phyloP scores from a whole-genome alignment of 306 rosid species.

The Leucaena leucocephala region DNA sequence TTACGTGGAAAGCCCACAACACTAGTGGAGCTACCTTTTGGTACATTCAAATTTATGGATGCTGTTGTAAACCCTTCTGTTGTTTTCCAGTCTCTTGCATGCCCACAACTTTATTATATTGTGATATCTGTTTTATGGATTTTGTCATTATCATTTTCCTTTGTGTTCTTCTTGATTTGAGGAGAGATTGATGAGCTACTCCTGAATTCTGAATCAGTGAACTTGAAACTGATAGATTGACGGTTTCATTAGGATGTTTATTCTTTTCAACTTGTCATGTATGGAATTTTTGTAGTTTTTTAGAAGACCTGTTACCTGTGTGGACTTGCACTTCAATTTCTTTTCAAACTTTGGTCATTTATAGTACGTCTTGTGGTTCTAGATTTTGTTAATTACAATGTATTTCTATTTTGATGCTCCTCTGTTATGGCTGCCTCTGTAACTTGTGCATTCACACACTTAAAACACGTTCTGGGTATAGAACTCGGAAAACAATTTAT shows the following conservation, averaged over 20 bases:
- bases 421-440: slow-evolving; percentile 9
- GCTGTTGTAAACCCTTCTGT: slow-evolving; percentile 20
- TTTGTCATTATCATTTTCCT: not conserved
- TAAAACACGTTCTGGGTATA: not conserved
- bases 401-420: slow-evolving; percentile 11
- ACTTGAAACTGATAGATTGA: slow-evolving; percentile 22
- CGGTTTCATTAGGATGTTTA: slow-evolving; percentile 30
- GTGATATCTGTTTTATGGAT: slow-evolving; percentile 21
- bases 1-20: slow-evolving; percentile 82
- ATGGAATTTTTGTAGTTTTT: slow-evolving; percentile 24
- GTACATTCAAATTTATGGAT: slow-evolving; percentile 53
- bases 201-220: slow-evolving; percentile 27
- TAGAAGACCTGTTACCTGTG: not conserved
- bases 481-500: slow-evolving; percentile 4
- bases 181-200: slow-evolving; percentile 1
- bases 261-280: slow-evolving; percentile 30
- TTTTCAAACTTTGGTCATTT: not conserved
- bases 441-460: not conserved
- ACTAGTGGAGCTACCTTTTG: slow-evolving; percentile 91
- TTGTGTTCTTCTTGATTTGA: slow-evolving; percentile 11
- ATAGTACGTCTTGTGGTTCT: not conserved
- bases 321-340: slow-evolving; percentile 25
- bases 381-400: slow-evolving; percentile 7
- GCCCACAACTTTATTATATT: slow-evolving; percentile 16
- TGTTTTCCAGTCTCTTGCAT: slow-evolving; percentile 24